Evolutionary conservation across 345 rosid genomes (phyloP).

Genomic region (Brassica incana): DNA sequence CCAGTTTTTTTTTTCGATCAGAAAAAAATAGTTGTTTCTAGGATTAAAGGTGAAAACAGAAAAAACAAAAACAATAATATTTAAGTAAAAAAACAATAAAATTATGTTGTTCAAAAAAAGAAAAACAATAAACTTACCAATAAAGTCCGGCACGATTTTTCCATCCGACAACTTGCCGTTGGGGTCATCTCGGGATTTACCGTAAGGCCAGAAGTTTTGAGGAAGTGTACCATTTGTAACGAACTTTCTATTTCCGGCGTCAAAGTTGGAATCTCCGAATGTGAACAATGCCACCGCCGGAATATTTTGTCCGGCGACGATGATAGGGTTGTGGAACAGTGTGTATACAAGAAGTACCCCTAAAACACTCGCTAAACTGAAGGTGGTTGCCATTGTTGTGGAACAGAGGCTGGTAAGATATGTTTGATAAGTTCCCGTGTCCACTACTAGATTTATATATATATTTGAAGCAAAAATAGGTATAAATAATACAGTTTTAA

Average conservation of each 20-base stretch:
- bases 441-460: not conserved
- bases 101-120: not conserved
- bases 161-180: slow-evolving; percentile 37
- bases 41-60: not conserved
- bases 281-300: slow-evolving; percentile 33
- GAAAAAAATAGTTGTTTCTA: not conserved
- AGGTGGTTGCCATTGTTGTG: not conserved
- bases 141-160: slow-evolving; percentile 37
- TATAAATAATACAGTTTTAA: not conserved
- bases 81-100: not conserved
- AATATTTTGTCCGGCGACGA: slow-evolving; percentile 12
- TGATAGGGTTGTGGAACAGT: not conserved
- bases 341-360: not conserved
- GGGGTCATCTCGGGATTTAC: slow-evolving; percentile 35
- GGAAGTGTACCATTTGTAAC: not conserved
- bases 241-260: slow-evolving; percentile 31
- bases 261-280: slow-evolving; percentile 38
- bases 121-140: slow-evolving; percentile 21
- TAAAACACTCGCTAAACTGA: not conserved
- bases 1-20: not conserved
- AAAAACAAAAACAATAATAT: not conserved
- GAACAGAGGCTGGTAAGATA: not conserved
- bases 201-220: slow-evolving; percentile 34
- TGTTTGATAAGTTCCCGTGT: not conserved
- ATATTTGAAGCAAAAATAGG: not conserved